Evolutionary conservation across 129 eudicot species (phyloP).

Genomic region (Flaveria ramosissima): DNA sequence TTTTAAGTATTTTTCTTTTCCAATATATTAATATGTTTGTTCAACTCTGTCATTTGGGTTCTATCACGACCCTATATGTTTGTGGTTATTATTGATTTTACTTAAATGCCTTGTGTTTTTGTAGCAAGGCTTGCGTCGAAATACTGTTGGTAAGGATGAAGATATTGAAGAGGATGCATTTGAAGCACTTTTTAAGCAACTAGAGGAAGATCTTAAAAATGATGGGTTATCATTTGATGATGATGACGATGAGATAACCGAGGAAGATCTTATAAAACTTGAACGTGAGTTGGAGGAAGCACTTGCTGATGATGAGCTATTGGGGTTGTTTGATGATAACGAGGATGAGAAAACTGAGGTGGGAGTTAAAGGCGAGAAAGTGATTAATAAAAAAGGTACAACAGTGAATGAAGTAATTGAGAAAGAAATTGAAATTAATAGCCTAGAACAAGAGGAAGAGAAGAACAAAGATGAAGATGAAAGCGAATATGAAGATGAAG

Average conservation of each 20-base stretch:
- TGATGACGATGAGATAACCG: constrained; percentile 73
- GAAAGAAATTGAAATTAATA: constrained; percentile 30
- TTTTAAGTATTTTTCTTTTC: not conserved
- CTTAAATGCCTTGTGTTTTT: constrained; percentile 10
- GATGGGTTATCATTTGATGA: constrained; percentile 62
- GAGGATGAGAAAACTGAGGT: constrained; percentile 33
- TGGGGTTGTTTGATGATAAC: constrained; percentile 43
- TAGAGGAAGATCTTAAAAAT: constrained; percentile 84
- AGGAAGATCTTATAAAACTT: constrained; percentile 84
- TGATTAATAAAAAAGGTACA: constrained; percentile 24
- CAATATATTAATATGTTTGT: not conserved
- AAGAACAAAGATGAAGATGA: constrained; percentile 30
- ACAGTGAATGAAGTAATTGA: constrained; percentile 32
- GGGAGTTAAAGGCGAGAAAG: constrained; percentile 30
- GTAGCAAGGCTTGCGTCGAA: constrained; percentile 50
- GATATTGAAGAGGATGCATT: constrained; percentile 86
- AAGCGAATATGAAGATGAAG: constrained; percentile 34
- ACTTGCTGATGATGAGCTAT: constrained; percentile 62
- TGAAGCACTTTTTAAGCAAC: constrained; percentile 81
- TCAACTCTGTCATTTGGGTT: not conserved
- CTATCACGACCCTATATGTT: not conserved
- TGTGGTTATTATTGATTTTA: not conserved
- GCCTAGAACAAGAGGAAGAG: constrained; percentile 29
- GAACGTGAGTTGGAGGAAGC: constrained; percentile 85
- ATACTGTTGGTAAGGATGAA: constrained; percentile 42